Evolutionary conservation across 2,329 filamentous ascomycete species (phyloP), one percentile per base, ranked within the genome.

Genomic region (Dothistroma pini): DNA sequence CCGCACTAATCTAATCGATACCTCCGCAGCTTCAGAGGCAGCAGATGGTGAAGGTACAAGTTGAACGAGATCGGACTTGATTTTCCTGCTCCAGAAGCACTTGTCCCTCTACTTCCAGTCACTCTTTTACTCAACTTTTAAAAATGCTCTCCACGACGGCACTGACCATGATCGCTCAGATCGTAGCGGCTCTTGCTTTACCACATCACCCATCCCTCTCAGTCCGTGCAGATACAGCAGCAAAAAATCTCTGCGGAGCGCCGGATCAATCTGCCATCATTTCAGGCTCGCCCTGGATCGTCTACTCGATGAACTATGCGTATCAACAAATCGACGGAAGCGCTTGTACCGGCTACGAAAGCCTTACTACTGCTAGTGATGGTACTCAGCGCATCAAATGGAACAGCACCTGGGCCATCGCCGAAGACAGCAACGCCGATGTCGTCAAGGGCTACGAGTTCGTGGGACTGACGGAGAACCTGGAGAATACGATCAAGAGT

Each of bases 251-350:
- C 22, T 62, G 63, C 61, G 57, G 63, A 8, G 32, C 57, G 1
- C 64, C 64, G 1, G 52, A 65, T 0, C 70, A 69, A 22, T 74
- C 69, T 54, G 56, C 70, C 7, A 68, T 78, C 55, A 68, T 80
- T 29, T 67, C 70, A 11, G 71, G 72, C 54, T 77, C 77, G 0
- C 76, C 76, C 9, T 79, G 76, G 77, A 79, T 80, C 48, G 76
- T 79, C 16, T 79, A 73, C 66, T 78, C 76, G 64, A 80, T 79
- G 77, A 76, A 77, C 59, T 79, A 79, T 70, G 77, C 77, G 64
- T 73, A 75, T 54, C 68, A 72, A 32, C 63, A 71, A 53, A 78
- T 77, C 44, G 70, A 70, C 8, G 77, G 77, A 8, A 75, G 71
- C 16, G 74, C 74, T 44, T 79, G 78, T 69, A 79, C 77, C 0